Percentiles rank a stretch among this genome's conserved stretches.
phyloP scores from a whole-genome alignment of 352 stramenopile species.

The Blastocystis sp. region DNA sequence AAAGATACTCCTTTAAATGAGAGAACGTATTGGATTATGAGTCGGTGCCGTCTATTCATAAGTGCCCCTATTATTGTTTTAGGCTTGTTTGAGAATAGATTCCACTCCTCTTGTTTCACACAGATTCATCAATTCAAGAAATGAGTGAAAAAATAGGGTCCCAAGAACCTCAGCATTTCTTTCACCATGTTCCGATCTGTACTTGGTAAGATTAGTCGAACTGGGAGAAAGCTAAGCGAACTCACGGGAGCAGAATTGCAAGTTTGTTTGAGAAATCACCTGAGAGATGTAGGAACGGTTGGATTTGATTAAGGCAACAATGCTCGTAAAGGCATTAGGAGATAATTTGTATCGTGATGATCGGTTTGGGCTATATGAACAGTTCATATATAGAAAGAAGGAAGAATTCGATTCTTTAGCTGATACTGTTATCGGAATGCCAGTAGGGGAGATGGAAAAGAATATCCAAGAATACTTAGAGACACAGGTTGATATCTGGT shows the following conservation, averaged over 20 bases:
- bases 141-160: background rate
- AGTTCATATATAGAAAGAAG: slow-evolving; percentile 20
- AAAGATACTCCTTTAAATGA: too few species aligned
- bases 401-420: slow-evolving; percentile 47
- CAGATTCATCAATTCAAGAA: too few species aligned
- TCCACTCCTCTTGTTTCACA: too few species aligned
- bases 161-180: background rate
- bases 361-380: background rate
- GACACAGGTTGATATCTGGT: background rate
- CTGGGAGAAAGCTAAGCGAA: slow-evolving; percentile 48
- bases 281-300: slow-evolving; percentile 7
- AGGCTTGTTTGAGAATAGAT: too few species aligned
- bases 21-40: too few species aligned
- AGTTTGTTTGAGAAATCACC: background rate
- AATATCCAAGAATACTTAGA: slow-evolving; percentile 51
- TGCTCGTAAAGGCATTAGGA: slow-evolving; percentile 51
- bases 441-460: slow-evolving; percentile 42
- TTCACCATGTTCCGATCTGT: slow-evolving; percentile 39
- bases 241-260: slow-evolving; percentile 48
- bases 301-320: slow-evolving; percentile 46
- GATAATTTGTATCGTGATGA: slow-evolving; percentile 44
- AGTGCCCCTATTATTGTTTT: too few species aligned
- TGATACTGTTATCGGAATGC: slow-evolving; percentile 28
- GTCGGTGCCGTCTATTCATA: too few species aligned
- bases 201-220: slow-evolving; percentile 36